These are phyloP conservation scores for Camelina neglecta DNA, from an alignment of 345 rosid genomes.

Conservation along the genomic window DNA sequence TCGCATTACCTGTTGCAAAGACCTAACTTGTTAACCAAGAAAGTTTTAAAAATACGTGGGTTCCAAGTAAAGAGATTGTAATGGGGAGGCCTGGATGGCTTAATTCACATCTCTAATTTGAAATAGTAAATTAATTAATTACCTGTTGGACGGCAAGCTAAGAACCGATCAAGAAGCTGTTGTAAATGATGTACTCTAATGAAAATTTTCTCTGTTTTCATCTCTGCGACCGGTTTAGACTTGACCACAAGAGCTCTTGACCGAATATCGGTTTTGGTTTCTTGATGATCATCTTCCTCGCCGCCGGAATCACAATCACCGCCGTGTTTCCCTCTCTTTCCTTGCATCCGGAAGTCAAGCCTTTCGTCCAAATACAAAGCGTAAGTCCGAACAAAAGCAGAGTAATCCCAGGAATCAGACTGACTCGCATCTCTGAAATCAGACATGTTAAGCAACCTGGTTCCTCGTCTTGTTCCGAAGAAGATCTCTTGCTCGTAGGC, in stretches of 20 bases:
- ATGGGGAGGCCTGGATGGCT: background rate
- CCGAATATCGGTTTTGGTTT: conserved; percentile 1
- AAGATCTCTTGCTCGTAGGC: conserved; percentile 82
- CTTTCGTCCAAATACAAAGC: conserved; percentile 77
- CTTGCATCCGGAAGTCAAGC: conserved; percentile 71
- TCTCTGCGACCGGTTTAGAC: conserved; percentile 56
- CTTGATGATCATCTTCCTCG: conserved; percentile 51
- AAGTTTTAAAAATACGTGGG: background rate
- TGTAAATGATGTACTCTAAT: conserved; percentile 67
- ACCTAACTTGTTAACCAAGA: conserved; percentile 30
- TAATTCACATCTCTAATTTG: background rate
- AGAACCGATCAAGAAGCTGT: conserved; percentile 76
- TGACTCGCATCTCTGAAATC: conserved; percentile 67
- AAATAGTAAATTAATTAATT: background rate
- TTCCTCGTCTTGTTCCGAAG: conserved; percentile 76
- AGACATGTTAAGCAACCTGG: conserved; percentile 77
- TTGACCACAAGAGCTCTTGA: conserved; percentile 29
- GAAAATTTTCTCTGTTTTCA: conserved; percentile 59
- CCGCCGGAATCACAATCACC: conserved; percentile 45
- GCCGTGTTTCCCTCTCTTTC: conserved; percentile 56
- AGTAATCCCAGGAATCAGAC: conserved; percentile 76
- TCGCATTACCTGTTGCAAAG: conserved; percentile 59
- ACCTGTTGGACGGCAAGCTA: conserved; percentile 95
- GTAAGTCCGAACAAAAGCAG: conserved; percentile 80
- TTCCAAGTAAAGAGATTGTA: background rate